These are phyloP conservation scores for Metschnikowia vanudenii DNA, from an alignment of 805 yeast genomes.

Conservation along the genomic window DNA sequence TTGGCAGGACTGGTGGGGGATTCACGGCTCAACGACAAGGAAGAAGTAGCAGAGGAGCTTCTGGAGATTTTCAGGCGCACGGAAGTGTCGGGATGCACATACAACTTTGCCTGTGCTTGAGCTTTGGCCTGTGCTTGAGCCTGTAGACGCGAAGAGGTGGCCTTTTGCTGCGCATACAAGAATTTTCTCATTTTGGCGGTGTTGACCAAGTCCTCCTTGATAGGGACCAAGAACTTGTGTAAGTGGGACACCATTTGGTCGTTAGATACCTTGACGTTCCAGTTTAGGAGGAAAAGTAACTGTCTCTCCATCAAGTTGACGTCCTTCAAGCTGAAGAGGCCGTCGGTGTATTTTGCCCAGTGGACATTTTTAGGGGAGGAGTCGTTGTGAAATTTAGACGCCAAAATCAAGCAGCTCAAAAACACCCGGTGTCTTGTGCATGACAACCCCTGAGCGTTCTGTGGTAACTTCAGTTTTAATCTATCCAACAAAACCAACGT, in stretches of 20 bases:
- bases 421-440: constrained; percentile 79
- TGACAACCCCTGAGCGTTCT: constrained; percentile 72
- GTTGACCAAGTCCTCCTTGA: constrained; percentile 40
- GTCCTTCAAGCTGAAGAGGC: constrained; percentile 63
- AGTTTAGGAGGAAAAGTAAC: constrained; percentile 61
- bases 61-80: constrained; percentile 14
- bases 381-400: constrained; percentile 75
- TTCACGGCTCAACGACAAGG: constrained; percentile 17
- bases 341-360: constrained; percentile 80
- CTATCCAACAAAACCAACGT: constrained; percentile 67
- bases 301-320: constrained; percentile 82
- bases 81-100: background rate
- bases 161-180: constrained; percentile 27
- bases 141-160: constrained; percentile 13
- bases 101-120: constrained; percentile 5
- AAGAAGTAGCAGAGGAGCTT: constrained; percentile 17
- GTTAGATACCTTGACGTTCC: constrained; percentile 58
- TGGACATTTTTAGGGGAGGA: constrained; percentile 74
- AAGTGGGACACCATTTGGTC: constrained; percentile 44
- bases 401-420: constrained; percentile 68
- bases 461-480: constrained; percentile 59
- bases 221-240: constrained; percentile 50
- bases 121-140: constrained; percentile 3
- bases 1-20: constrained; percentile 8
- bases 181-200: constrained; percentile 34